phyloP scores from a whole-genome alignment of 345 rosid genomes.

The Eucalyptus victrix region DNA sequence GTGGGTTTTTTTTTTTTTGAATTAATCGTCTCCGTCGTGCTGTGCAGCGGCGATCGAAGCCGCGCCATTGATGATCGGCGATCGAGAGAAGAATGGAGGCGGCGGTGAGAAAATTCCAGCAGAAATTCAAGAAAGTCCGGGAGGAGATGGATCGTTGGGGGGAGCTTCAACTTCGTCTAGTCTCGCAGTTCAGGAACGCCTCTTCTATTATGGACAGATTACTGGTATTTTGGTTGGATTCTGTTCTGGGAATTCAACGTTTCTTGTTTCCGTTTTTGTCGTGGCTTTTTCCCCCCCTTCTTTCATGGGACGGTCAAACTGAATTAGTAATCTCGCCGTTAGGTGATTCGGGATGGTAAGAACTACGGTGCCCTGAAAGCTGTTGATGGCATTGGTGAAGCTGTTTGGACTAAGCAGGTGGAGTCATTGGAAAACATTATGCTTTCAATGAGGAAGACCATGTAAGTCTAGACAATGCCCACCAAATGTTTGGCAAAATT shows the following conservation, averaged over 20 bases:
- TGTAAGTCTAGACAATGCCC: conserved; percentile 18
- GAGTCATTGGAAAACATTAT: conserved; percentile 46
- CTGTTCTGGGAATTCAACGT: not conserved
- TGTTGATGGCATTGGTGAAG: conserved; percentile 41
- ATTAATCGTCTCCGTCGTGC: not conserved
- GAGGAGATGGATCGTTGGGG: conserved; percentile 67
- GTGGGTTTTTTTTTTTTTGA: not conserved
- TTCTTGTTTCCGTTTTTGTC: not conserved
- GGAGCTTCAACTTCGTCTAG: conserved; percentile 44
- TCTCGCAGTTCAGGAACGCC: conserved; percentile 51
- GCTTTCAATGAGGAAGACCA: conserved; percentile 38
- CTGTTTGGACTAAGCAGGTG: conserved; percentile 55
- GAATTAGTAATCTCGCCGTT: not conserved
- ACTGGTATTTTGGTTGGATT: conserved; percentile 10
- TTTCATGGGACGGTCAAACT: not conserved
- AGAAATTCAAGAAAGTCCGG: conserved; percentile 39
- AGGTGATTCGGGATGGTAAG: conserved; percentile 42
- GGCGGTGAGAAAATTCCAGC: conserved; percentile 56
- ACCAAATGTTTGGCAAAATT: not conserved
- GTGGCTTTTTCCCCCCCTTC: not conserved
- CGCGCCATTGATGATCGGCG: not conserved
- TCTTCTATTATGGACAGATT: conserved; percentile 62
- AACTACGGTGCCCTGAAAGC: conserved; percentile 42
- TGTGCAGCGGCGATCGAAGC: not conserved
- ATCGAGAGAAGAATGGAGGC: conserved; percentile 37